Evolutionary conservation across 2,329 filamentous ascomycete species (phyloP).

Genomic region (Aureobasidium sp.): DNA sequence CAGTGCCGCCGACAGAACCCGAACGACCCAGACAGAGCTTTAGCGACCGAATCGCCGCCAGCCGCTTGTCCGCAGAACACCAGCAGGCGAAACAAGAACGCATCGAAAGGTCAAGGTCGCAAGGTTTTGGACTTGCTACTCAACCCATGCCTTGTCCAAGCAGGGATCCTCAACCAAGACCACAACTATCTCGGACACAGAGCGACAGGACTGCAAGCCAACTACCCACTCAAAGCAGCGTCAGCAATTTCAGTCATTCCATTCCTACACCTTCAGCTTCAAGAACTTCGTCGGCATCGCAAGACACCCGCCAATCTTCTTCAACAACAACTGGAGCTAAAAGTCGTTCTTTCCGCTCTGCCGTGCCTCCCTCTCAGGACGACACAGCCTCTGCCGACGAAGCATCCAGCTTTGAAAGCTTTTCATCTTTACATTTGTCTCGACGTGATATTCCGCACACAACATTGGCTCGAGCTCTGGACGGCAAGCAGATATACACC

Average conservation of each 20-base stretch:
- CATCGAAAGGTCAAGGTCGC: slow-evolving; percentile 36
- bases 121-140: slow-evolving; percentile 24
- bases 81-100: slow-evolving; percentile 39
- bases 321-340: neutral
- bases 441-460: slow-evolving; percentile 77
- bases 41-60: slow-evolving; percentile 76
- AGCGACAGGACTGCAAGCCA: neutral
- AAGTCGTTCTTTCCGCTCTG: neutral
- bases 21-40: slow-evolving; percentile 53
- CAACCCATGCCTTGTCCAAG: neutral
- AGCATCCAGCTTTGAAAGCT: slow-evolving; percentile 68
- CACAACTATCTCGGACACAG: neutral
- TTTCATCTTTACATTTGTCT: slow-evolving; percentile 76
- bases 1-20: slow-evolving; percentile 3
- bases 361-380: neutral
- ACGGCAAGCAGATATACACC: slow-evolving; percentile 67
- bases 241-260: slow-evolving; percentile 5
- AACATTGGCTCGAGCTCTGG: slow-evolving; percentile 68
- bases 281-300: neutral
- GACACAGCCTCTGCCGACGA: slow-evolving; percentile 6
- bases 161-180: neutral
- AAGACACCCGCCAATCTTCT: neutral
- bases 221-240: neutral
- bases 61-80: slow-evolving; percentile 41
- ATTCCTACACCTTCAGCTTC: neutral